phyloP scores from a whole-genome alignment of 352 stramenopile genomes.

The Aphanomyces stellatus region DNA sequence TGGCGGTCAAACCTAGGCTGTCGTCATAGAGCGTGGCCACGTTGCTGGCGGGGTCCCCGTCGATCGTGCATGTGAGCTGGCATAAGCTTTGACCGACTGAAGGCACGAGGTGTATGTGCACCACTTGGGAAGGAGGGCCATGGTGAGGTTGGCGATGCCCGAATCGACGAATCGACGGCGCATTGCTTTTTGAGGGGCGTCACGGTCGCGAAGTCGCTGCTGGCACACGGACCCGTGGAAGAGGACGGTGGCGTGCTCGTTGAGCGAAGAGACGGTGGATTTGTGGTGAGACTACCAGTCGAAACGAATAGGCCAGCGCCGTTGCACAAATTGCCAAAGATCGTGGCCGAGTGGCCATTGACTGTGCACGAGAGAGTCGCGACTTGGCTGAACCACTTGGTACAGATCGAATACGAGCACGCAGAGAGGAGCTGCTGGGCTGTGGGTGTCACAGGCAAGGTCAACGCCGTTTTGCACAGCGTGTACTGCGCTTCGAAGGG shows the following conservation, averaged over 20 bases:
- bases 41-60: not conserved
- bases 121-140: not conserved
- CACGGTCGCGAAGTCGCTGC: not conserved
- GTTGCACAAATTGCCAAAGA: not conserved
- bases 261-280: not conserved
- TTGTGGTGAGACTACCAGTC: too few relatives aligned
- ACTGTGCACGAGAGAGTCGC: not conserved
- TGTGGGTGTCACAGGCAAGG: not conserved
- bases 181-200: not conserved
- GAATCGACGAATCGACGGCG: not conserved
- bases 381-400: not conserved
- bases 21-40: not conserved
- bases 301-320: too few relatives aligned
- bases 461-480: not conserved
- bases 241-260: not conserved
- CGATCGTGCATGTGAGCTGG: not conserved
- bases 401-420: not conserved
- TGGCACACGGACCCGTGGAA: not conserved
- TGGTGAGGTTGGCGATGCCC: not conserved
- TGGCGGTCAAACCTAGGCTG: not conserved
- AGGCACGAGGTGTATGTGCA: not conserved
- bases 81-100: not conserved
- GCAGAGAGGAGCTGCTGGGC: not conserved
- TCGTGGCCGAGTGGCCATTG: not conserved
- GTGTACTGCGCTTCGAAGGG: not conserved